Percentiles rank a stretch among this genome's conserved stretches.
phyloP scores from a whole-genome alignment of 306 rosid genomes.

The Herpetospermum pedunculosum region DNA sequence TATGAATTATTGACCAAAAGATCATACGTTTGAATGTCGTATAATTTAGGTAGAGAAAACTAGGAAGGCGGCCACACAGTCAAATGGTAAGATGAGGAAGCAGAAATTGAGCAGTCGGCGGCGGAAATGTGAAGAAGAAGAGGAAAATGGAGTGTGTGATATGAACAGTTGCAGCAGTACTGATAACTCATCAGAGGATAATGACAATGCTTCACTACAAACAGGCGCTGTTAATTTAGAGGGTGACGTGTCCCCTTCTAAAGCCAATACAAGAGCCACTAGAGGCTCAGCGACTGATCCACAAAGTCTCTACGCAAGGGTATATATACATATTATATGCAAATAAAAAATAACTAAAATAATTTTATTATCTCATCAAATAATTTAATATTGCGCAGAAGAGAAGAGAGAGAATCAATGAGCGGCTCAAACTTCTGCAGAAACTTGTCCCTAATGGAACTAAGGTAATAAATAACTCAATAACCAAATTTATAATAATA shows the following conservation, averaged over 20 bases:
- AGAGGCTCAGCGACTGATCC: constrained; percentile 12
- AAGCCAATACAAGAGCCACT: background rate
- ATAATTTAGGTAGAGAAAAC: constrained; percentile 30
- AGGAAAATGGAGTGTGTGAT: background rate
- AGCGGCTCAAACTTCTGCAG: constrained; percentile 5
- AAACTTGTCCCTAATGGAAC: constrained; percentile 13
- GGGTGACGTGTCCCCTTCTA: background rate
- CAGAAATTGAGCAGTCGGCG: constrained; percentile 11
- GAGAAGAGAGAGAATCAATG: constrained; percentile 12
- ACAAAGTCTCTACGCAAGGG: constrained; percentile 13
- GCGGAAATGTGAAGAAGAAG: constrained; percentile 13
- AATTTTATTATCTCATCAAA: background rate
- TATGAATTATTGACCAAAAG: no score
- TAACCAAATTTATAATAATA: no score
- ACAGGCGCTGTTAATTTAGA: background rate
- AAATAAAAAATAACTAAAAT: background rate
- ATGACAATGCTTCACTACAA: background rate
- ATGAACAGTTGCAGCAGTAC: background rate
- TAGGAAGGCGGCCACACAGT: constrained; percentile 24
- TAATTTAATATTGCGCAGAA: no score
- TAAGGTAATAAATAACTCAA: constrained; percentile 11
- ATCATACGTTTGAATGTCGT: no score
- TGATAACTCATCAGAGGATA: background rate
- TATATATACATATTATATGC: background rate
- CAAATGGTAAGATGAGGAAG: constrained; percentile 24